A percentile compares a stretch with the other conserved stretches of the same genome.
These are phyloP conservation scores for Jatropha multifida DNA, from an alignment of 441 rosid species.

Conservation along the genomic window DNA sequence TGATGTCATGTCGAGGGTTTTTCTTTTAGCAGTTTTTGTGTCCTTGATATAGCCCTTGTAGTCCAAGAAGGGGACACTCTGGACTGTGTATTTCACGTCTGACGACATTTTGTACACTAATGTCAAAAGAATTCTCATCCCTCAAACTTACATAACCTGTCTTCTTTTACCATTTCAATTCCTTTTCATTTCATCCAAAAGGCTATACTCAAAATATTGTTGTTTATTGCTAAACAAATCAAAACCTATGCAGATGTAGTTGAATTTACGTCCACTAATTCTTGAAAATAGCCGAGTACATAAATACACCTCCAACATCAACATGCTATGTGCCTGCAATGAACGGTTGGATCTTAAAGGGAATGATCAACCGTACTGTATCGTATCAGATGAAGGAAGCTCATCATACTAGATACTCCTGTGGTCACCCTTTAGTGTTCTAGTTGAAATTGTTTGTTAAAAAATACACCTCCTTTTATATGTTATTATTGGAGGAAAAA, in stretches of 20 bases:
- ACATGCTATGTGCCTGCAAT: no score
- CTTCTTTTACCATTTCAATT: conserved; percentile 14
- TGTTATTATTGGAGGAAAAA: no score
- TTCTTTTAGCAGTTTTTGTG: conserved; percentile 27
- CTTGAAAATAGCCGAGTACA: no score
- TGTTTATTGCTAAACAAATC: background rate
- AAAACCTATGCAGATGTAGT: background rate
- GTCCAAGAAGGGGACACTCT: conserved; percentile 50
- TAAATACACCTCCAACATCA: no score
- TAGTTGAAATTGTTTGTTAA: no score
- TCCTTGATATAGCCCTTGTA: conserved; percentile 38
- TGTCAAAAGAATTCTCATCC: conserved; percentile 28
- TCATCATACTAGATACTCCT: no score
- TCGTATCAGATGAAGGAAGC: no score
- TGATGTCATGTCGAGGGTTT: conserved; percentile 2
- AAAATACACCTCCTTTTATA: no score
- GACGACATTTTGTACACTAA: conserved; percentile 35
- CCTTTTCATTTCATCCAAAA: conserved; percentile 17
- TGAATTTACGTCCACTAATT: no score
- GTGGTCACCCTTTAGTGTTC: no score
- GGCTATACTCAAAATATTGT: background rate
- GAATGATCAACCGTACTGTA: no score
- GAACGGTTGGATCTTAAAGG: no score
- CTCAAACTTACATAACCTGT: conserved; percentile 20
- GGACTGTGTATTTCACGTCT: conserved; percentile 35